Percentiles rank a stretch among this genome's conserved stretches.
These are phyloP conservation scores for Rhinocladiella mackenziei DNA, from an alignment of 2,329 filamentous ascomycete species.

Conservation along the genomic window DNA sequence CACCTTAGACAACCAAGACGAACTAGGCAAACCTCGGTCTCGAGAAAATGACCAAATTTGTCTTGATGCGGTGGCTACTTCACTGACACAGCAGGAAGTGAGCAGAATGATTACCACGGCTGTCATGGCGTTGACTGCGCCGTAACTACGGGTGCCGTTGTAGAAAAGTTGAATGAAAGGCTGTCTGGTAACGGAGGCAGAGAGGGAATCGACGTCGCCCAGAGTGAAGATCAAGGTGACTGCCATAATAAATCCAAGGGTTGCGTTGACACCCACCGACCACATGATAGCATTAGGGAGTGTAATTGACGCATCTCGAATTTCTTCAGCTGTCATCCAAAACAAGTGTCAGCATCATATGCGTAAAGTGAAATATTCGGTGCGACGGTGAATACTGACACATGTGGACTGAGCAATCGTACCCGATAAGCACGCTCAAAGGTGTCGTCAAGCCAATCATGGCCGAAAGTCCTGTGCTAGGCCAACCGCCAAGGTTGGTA, in stretches of 20 bases:
- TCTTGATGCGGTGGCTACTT: slow-evolving; percentile 56
- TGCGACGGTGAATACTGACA: slow-evolving; percentile 3
- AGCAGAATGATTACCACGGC: slow-evolving; percentile 42
- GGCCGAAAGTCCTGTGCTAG: slow-evolving; percentile 22
- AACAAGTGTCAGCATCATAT: neutral
- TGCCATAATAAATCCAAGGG: slow-evolving; percentile 45
- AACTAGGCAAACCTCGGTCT: slow-evolving; percentile 38
- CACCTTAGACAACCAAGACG: slow-evolving; percentile 6
- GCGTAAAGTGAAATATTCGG: neutral
- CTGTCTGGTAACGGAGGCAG: slow-evolving; percentile 43
- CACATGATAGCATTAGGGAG: slow-evolving; percentile 49
- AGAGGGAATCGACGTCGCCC: slow-evolving; percentile 36
- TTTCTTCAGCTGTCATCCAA: slow-evolving; percentile 42
- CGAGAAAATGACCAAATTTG: slow-evolving; percentile 55
- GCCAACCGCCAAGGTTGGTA: slow-evolving; percentile 37
- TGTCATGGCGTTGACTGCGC: slow-evolving; percentile 46
- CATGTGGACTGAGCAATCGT: slow-evolving; percentile 12
- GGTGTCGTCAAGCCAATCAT: slow-evolving; percentile 29
- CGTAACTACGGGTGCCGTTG: slow-evolving; percentile 42
- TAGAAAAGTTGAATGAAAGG: slow-evolving; percentile 51
- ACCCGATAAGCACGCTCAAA: slow-evolving; percentile 17
- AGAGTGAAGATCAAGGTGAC: slow-evolving; percentile 45
- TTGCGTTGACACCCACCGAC: slow-evolving; percentile 47
- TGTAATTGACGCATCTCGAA: slow-evolving; percentile 45
- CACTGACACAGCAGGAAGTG: slow-evolving; percentile 49